Base-by-base conservation (phyloP, 208 protist species). In the Acanthamoeba royreba region DNA sequence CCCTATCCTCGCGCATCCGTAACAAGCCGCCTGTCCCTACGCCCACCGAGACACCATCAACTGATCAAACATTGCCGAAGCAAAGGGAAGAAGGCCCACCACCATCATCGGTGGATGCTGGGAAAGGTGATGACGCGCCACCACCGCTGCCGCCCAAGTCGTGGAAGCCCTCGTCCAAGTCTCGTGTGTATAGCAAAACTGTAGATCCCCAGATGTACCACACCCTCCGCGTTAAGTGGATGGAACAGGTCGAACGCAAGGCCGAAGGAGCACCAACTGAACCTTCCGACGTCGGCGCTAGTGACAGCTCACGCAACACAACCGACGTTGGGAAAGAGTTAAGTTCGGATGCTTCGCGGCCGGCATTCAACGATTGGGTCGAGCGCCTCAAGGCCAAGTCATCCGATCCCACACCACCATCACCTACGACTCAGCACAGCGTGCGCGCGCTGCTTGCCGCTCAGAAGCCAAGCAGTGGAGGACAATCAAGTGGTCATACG, bases 171-270 rank as follows among this genome's bases (percentile, higher is more conserved):
- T 58, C 49, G 31, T 89, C 81, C 31, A 55, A 63, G 42, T 89
- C 47, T 28, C 46, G 81, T 13, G 63, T 89, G 38, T 58, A 69
- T 33, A 89, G 81, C 81, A 89, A 66, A 40, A 89, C 46, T 15
- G 81, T 89, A 19, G 81, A 89, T 40, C 47, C 81, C 19, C 46
- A 89, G 8, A 89, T 66, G 49, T 89, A 89, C 53, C 81, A 89
- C 19, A 66, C 25, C 46, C 81, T 89, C 0, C 46, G 81, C 25
- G n/a, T 33, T 0, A 11, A 31, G 47, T 89, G 81, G 81, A 19
- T 69, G 19, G 53, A 55, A 22, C 33, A 89, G 47, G 33, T 89
- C 31, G 53, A 89, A 49, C 46, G 45, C 38, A 85, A 89, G 53
- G n/a, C n/a, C n/a, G n/a, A n/a, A n/a, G n/a, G n/a, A n/a, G n/a